Percentiles rank a stretch among this genome's conserved stretches.
Conservation (phyloP, 257 asterid genomes). For the Cynanchum wilfordii region DNA sequence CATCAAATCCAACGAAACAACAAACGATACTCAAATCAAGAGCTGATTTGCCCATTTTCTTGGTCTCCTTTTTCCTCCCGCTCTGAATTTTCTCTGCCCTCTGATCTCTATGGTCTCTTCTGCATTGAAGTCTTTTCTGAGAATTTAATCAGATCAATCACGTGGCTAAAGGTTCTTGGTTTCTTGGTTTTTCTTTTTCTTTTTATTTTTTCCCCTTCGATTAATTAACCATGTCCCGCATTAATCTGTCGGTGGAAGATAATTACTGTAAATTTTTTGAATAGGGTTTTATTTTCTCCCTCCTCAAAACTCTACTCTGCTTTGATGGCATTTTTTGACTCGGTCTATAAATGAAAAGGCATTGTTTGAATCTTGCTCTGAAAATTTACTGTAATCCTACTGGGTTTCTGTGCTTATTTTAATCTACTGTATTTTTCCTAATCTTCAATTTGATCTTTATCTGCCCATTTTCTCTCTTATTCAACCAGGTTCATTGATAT, state of each 20-base stretch:
- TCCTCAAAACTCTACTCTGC: background rate
- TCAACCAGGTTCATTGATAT: background rate
- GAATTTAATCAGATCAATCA: constrained; percentile 16
- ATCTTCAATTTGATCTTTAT: background rate
- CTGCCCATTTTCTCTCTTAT: background rate
- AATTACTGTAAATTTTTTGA: background rate
- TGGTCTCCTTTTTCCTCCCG: background rate
- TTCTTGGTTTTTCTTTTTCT: background rate
- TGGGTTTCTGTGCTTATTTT: background rate
- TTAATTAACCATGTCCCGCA: background rate
- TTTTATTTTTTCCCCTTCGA: background rate
- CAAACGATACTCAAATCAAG: background rate
- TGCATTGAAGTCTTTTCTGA: constrained; percentile 5
- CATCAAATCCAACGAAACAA: constrained; percentile 2
- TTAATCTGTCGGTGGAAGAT: constrained; percentile 11
- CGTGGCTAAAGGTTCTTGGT: constrained; percentile 2
- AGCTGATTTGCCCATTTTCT: background rate
- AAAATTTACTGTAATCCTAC: background rate
- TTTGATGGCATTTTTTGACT: background rate
- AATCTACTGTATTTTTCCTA: background rate
- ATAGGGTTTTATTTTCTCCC: background rate
- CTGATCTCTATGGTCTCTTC: background rate
- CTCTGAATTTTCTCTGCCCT: background rate
- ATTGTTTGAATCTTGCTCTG: background rate
- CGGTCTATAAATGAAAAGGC: background rate